Base-by-base conservation (phyloP, 2,329 filamentous ascomycete genomes). In the Thermothelomyces thermophilus region DNA sequence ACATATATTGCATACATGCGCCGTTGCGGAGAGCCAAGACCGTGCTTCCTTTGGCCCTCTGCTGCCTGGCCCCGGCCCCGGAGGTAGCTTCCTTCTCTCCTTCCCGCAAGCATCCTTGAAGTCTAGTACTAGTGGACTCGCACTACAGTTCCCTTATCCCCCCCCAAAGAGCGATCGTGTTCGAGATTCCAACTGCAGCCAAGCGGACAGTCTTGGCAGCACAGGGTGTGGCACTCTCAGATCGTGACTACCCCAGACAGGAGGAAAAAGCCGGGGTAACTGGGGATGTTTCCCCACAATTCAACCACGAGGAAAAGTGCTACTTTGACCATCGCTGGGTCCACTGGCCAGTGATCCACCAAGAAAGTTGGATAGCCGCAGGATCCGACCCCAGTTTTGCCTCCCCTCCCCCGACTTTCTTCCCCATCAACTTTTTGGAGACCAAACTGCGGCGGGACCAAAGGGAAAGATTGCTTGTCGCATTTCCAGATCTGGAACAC, bases 1-100 rank as follows among this genome's bases (percentile, higher is more conserved):
- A n/a, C 33, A 40, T 53, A 59, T 53, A 60, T 57, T 58, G 54
- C 51, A 47, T 56, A 54, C 55, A 56, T 52, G 51, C 50, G 43
- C 47, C 51, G 45, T 56, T 49, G 45, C 39, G 41, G 41, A 36
- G 43, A 48, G 45, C 48, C 47, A 36, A 49, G 41, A 41, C 50
- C 24, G 30, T 35, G 28, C 37, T 46, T 31, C 40, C 35, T 34
- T 28, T 50, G 16, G 9, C 20, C 42, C 31, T 42, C 36, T 9
- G 41, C 22, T 52, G 41, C 14, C 36, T 36, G n/a, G n/a, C n/a
- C n/a, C 34, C 44, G 20, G 41, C 36, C 37, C 24, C 19, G n/a
- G n/a, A n/a, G n/a, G 5, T 26, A 9, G 24, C 24, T 26, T 26
- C 9, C 5, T 5, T 22, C 35, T 36, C 33, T 24, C 20, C 19